Evolutionary conservation across 257 asterid genomes (phyloP).

Genomic region (Datura wrightii): DNA sequence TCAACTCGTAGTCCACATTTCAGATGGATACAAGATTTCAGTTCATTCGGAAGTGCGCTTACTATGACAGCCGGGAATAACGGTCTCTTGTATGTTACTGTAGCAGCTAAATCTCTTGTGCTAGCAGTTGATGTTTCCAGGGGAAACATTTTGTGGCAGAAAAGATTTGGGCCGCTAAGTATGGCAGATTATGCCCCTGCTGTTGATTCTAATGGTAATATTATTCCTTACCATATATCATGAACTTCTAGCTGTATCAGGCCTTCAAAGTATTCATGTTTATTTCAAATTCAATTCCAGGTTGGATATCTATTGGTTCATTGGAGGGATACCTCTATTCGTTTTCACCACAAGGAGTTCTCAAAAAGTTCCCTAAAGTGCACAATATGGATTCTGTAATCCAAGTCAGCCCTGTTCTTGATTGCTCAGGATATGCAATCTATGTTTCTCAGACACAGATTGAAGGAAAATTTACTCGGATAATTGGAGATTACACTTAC

Average conservation of each 20-base stretch:
- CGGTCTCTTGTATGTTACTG: constrained; percentile 67
- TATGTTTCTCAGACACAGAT: constrained; percentile 72
- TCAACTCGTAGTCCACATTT: constrained; percentile 78
- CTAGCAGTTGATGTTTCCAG: constrained; percentile 75
- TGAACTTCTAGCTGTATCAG: not conserved
- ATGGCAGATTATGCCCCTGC: constrained; percentile 72
- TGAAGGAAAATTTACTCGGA: constrained; percentile 62
- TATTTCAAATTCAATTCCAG: constrained; percentile 45
- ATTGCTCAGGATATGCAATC: constrained; percentile 83
- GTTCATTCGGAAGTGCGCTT: constrained; percentile 61
- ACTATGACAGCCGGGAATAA: constrained; percentile 75
- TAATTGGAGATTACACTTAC: constrained; percentile 59
- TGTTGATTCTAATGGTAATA: constrained; percentile 78
- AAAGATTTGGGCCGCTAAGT: constrained; percentile 71
- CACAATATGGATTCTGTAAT: constrained; percentile 56
- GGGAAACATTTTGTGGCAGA: constrained; percentile 78
- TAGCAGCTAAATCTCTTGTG: constrained; percentile 52
- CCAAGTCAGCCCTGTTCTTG: constrained; percentile 76
- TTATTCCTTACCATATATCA: not conserved
- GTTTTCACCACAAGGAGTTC: constrained; percentile 73
- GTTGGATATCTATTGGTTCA: constrained; percentile 95
- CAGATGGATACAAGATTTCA: constrained; percentile 85
- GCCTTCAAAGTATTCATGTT: not conserved
- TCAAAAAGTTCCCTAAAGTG: constrained; percentile 59
- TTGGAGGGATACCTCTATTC: constrained; percentile 89